Base-by-base conservation (phyloP, 2,329 filamentous ascomycete species). In the Beauveria bassiana region DNA sequence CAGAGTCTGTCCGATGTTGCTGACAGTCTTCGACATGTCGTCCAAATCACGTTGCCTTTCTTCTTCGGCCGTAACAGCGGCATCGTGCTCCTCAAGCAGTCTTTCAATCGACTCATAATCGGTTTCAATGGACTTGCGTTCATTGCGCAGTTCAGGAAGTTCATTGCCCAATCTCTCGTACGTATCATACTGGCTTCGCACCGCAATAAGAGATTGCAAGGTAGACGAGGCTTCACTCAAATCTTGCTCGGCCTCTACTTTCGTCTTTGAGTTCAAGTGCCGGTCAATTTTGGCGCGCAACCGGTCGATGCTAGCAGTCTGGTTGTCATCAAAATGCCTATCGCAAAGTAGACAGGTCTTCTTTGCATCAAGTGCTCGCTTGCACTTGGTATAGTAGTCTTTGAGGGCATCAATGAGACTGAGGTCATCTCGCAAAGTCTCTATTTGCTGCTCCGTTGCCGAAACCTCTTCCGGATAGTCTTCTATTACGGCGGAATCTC, bases 311-410 rank as follows among this genome's bases (percentile, higher is more conserved):
- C 72, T 86, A 68, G 82, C 84, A 38, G 75, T 81, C 66, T 78
- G 77, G 68, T 80, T 76, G 69, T 85, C 84, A 73, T 78, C 77
- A 71, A 96, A 92, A 4, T 79, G 73, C 59, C 91, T 84, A 49
- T 84, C 81, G 70, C 93, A 98, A 24, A 95, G 84, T 40, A 85
- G 82, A 71, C 93, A 98, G 50, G 82, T 83, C 66, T 91, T 89
- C 59, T 89, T 83, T 40, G 85, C 79, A 60, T 88, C 81, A 12
- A 90, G 82, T 24, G 80, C 81, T 42, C 84, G 80, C 56, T 91
- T 77, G 69, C 88, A 91, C 57, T 85, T 83, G 50, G 77, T 78
- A 71, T 90, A 92, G 71, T 91, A 96, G 16, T 87, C 81, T 53
- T 86, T 83, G 64, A 93, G 79, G 34, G 86, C 85, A 56, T 86